A percentile compares a stretch with the other conserved stretches of the same genome.
phyloP scores from a whole-genome alignment of 192 early-diverging fungal genomes.

The Coemansia umbellata region DNA sequence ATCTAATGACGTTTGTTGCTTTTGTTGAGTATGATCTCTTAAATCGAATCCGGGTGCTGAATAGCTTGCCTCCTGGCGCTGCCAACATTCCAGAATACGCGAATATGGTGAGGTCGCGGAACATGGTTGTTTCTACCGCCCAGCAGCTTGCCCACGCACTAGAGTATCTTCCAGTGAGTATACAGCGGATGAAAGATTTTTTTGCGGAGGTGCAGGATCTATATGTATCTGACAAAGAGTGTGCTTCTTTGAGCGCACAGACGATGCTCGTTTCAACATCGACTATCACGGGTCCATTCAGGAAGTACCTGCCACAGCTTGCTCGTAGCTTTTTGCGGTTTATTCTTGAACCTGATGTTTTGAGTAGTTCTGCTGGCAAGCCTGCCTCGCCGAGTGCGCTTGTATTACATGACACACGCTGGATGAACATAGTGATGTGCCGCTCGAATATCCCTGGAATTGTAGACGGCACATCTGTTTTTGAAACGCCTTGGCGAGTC shows the following conservation, averaged over 20 bases:
- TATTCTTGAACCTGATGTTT: constrained; percentile 33
- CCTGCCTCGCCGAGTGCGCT: constrained; percentile 38
- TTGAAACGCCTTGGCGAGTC: constrained; percentile 50
- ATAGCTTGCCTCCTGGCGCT: constrained; percentile 30
- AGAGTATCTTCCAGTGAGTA: constrained; percentile 42
- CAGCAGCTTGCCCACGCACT: constrained; percentile 49
- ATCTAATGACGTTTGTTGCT: constrained; percentile 36
- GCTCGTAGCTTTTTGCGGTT: constrained; percentile 41
- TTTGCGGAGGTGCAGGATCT: constrained; percentile 35
- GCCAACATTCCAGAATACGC: constrained; percentile 28
- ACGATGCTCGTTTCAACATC: constrained; percentile 35
- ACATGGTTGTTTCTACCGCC: constrained; percentile 41
- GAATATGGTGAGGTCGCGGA: constrained; percentile 15
- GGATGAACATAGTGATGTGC: constrained; percentile 36
- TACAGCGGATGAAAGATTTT: constrained; percentile 43
- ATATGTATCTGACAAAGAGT: constrained; percentile 36
- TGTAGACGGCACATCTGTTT: constrained; percentile 27
- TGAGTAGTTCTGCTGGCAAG: constrained; percentile 3
- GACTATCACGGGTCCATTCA: constrained; percentile 35
- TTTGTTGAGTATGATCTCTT: constrained; percentile 27
- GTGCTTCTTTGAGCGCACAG: constrained; percentile 32
- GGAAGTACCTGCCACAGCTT: constrained; percentile 37
- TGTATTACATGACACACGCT: constrained; percentile 48
- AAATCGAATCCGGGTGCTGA: constrained; percentile 27
- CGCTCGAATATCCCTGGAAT: constrained; percentile 28